These are phyloP conservation scores for Boletus sp. DNA, from an alignment of 768 basidiomycete species.

Conservation along the genomic window DNA sequence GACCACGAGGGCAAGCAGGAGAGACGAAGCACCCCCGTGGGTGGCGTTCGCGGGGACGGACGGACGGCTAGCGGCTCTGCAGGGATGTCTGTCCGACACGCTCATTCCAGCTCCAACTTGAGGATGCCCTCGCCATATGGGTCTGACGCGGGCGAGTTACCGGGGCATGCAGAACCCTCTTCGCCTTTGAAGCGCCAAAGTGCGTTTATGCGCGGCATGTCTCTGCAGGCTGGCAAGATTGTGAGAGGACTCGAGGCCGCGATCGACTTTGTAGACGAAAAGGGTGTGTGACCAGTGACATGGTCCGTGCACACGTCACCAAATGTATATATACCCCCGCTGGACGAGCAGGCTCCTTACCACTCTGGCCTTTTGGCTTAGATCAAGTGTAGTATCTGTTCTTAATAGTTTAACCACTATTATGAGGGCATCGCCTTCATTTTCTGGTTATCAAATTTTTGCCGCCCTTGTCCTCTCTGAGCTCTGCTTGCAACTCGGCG, in stretches of 20 bases:
- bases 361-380: constrained; percentile 56
- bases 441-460: constrained; percentile 51
- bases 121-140: constrained; percentile 8
- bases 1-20: constrained; percentile 7
- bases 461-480: constrained; percentile 22
- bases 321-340: constrained; percentile 10
- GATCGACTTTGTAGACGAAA: constrained; percentile 40
- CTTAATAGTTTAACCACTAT: constrained; percentile 60
- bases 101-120: constrained; percentile 27
- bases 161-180: constrained; percentile 2
- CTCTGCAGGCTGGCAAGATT: constrained; percentile 34
- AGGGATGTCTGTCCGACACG: constrained; percentile 18
- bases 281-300: not conserved
- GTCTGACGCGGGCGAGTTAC: constrained; percentile 8
- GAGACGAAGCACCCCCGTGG: not conserved
- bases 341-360: not conserved
- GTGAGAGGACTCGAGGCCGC: constrained; percentile 39
- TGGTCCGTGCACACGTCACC: constrained; percentile 20
- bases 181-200: constrained; percentile 25
- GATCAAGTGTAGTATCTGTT: constrained; percentile 80
- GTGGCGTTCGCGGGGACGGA: not conserved
- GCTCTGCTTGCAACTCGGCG: constrained; percentile 44
- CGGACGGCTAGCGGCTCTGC: too few species aligned
- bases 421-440: constrained; percentile 53
- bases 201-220: constrained; percentile 33